Percentiles rank a stretch among this genome's conserved stretches.
Conservation (phyloP, 2,329 filamentous ascomycete genomes). For the Sporothrix sp. region DNA sequence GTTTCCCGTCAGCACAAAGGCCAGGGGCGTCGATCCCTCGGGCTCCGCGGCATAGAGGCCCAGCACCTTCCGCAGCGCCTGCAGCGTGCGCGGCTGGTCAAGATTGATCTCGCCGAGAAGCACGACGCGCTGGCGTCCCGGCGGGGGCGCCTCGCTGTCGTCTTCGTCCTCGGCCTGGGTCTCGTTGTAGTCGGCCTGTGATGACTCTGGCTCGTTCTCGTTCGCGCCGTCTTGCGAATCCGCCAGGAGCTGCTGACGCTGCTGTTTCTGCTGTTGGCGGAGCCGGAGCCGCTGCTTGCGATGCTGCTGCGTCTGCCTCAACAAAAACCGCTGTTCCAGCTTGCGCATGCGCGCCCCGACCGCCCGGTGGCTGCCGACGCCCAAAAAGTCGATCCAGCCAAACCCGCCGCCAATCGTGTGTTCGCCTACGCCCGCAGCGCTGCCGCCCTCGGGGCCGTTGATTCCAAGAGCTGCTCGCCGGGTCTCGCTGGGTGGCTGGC, state of each 20-base stretch:
- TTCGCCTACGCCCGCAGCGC: conserved; percentile 27
- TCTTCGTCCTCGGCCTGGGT: background rate
- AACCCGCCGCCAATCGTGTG: conserved; percentile 69
- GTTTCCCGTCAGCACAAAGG: conserved; percentile 77
- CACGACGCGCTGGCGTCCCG: conserved; percentile 48
- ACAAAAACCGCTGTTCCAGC: conserved; percentile 60
- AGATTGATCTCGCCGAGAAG: conserved; percentile 80
- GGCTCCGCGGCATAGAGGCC: conserved; percentile 59
- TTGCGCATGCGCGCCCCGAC: conserved; percentile 73
- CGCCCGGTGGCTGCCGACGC: conserved; percentile 79
- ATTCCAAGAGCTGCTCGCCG: conserved; percentile 70
- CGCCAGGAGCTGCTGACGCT: background rate
- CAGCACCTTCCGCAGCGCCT: conserved; percentile 72
- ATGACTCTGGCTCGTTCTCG: background rate
- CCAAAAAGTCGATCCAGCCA: conserved; percentile 95
- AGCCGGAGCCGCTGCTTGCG: background rate
- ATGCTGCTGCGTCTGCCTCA: conserved; percentile 23
- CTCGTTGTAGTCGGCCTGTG: background rate
- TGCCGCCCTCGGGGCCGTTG: conserved; percentile 45
- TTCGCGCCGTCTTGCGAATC: conserved; percentile 13
- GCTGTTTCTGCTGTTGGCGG: conserved; percentile 17
- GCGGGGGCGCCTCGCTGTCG: conserved; percentile 12
- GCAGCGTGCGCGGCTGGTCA: conserved; percentile 70
- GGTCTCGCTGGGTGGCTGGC: conserved; percentile 83
- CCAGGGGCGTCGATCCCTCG: conserved; percentile 57